A percentile compares a stretch with the other conserved stretches of the same genome.
Conservation (phyloP, 176 grass and related monocot genomes). For the Stipa capillata region DNA sequence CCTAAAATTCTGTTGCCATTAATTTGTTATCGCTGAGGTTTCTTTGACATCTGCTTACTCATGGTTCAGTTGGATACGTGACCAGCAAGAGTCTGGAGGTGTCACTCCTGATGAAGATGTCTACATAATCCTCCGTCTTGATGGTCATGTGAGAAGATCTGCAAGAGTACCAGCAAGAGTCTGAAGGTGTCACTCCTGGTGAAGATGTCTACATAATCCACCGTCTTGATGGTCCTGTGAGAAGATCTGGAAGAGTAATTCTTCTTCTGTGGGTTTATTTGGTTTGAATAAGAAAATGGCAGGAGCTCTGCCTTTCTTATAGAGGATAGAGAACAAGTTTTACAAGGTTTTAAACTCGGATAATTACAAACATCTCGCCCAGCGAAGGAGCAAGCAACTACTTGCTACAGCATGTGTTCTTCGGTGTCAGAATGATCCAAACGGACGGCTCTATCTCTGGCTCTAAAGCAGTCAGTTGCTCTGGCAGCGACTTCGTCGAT, state of each 20-base stretch:
- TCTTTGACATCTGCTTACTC: not conserved
- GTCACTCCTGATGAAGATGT: constrained; percentile 77
- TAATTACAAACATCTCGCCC: too few species aligned
- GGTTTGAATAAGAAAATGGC: too few species aligned
- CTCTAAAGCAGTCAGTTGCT: too few species aligned
- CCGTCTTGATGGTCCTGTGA: constrained; percentile 75
- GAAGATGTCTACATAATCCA: constrained; percentile 86
- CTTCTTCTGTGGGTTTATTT: not conserved
- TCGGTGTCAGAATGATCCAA: too few species aligned
- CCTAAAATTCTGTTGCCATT: not conserved
- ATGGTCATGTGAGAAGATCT: constrained; percentile 90
- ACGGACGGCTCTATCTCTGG: too few species aligned
- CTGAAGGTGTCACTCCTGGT: constrained; percentile 70
- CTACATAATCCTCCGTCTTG: constrained; percentile 77
- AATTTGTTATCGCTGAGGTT: not conserved
- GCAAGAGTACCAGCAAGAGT: constrained; percentile 77
- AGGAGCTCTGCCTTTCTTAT: too few species aligned
- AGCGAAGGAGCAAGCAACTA: too few species aligned
- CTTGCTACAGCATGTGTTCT: too few species aligned
- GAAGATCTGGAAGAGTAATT: constrained; percentile 92
- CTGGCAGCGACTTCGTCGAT: too few species aligned
- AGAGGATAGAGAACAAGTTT: too few species aligned
- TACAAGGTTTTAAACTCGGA: too few species aligned
- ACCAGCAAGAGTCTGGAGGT: constrained; percentile 78
- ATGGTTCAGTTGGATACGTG: constrained; percentile 66